Conservation (phyloP, 345 rosid genomes). For the Carallia pectinifolia region DNA sequence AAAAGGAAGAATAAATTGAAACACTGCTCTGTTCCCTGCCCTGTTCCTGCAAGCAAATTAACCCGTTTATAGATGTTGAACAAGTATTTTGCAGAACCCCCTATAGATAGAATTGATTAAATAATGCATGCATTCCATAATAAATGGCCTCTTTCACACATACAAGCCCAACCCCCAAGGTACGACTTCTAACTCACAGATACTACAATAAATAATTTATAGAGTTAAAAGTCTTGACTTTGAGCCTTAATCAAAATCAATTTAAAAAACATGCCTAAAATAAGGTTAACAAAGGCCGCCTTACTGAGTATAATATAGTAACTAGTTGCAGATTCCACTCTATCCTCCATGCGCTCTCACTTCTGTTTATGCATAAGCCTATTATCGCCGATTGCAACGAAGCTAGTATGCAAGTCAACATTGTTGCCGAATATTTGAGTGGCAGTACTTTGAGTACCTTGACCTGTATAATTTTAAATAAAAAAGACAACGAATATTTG, state of each 20-base stretch:
- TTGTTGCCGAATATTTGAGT: constrained; percentile 39
- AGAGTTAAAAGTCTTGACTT: no score
- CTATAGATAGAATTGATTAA: no score
- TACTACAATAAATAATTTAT: no score
- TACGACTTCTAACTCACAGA: no score
- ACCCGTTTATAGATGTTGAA: not conserved
- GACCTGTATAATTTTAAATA: constrained; percentile 17
- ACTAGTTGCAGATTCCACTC: constrained; percentile 42
- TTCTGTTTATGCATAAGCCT: constrained; percentile 36
- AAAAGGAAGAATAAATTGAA: no score
- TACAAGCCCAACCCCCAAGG: no score
- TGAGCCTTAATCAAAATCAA: no score
- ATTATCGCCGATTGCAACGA: constrained; percentile 27
- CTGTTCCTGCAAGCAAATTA: not conserved
- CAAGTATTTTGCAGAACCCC: no score
- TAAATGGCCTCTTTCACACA: no score
- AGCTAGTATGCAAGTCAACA: constrained; percentile 45
- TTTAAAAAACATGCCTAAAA: no score
- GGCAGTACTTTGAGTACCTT: constrained; percentile 38
- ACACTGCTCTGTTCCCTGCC: no score
- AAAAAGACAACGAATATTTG: not conserved
- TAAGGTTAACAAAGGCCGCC: not conserved
- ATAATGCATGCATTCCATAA: no score
- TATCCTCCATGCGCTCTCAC: constrained; percentile 31
- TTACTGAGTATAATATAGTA: constrained; percentile 48